Evolutionary conservation across 1,284 basidiomycete genomes (phyloP).

Genomic region (Fistulina hepatica): DNA sequence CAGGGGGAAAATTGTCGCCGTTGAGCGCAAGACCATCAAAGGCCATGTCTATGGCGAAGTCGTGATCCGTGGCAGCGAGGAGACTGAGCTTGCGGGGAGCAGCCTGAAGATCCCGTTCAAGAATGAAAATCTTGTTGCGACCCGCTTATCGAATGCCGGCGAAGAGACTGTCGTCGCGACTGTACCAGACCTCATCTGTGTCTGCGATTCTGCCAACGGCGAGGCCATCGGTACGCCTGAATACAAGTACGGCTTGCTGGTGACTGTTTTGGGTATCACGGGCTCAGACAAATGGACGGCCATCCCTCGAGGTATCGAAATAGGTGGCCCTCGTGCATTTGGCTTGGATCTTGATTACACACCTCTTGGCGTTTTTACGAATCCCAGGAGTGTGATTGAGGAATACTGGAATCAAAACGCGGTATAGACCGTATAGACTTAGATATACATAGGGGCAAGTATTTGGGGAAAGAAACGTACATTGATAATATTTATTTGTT

Average conservation of each 20-base stretch:
- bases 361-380: slow-evolving; percentile 24
- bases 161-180: slow-evolving; percentile 27
- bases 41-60: slow-evolving; percentile 43
- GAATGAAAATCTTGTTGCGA: slow-evolving; percentile 46
- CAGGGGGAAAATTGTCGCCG: slow-evolving; percentile 45
- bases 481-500: background rate
- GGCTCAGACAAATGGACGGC: slow-evolving; percentile 47
- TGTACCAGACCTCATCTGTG: slow-evolving; percentile 51
- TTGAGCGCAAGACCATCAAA: slow-evolving; percentile 33
- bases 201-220: slow-evolving; percentile 46
- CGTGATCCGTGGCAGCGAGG: slow-evolving; percentile 28
- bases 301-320: slow-evolving; percentile 36
- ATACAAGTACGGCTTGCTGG: slow-evolving; percentile 44
- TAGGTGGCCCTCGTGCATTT: slow-evolving; percentile 37
- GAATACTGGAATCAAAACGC: slow-evolving; percentile 14
- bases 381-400: slow-evolving; percentile 28
- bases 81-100: slow-evolving; percentile 20
- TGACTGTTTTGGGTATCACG: slow-evolving; percentile 44
- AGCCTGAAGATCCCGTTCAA: slow-evolving; percentile 42
- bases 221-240: slow-evolving; percentile 39
- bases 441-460: background rate
- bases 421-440: background rate
- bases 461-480: too few relatives aligned
- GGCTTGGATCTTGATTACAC: slow-evolving; percentile 24
- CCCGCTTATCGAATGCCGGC: slow-evolving; percentile 24